These are phyloP conservation scores for Aspergillus japonicus DNA, from an alignment of 2,329 filamentous ascomycete genomes.

Conservation along the genomic window DNA sequence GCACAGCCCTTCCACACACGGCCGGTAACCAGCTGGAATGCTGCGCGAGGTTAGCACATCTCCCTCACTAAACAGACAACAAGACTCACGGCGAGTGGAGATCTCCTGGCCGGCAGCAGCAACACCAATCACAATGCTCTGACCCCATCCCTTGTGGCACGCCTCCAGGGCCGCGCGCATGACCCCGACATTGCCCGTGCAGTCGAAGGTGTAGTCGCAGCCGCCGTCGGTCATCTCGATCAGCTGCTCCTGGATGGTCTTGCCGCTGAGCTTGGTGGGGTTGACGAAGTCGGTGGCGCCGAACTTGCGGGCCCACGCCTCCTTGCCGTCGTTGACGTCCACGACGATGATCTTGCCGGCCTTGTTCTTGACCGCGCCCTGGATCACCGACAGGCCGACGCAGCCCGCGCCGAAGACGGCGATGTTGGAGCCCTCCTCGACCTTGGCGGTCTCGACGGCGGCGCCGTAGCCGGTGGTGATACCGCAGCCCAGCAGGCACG, in stretches of 20 bases:
- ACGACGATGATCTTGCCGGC: slow-evolving; percentile 64
- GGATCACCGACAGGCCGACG: slow-evolving; percentile 91
- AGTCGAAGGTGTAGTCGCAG: slow-evolving; percentile 99
- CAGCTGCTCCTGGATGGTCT: slow-evolving; percentile 86
- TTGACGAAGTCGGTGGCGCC: slow-evolving; percentile 97
- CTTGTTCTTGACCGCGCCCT: slow-evolving; percentile 84
- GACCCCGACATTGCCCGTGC: slow-evolving; percentile 93
- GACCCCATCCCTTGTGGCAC: slow-evolving; percentile 98
- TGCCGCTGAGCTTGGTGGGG: slow-evolving; percentile 70
- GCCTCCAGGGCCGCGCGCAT: slow-evolving; percentile 96
- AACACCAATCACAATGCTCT: slow-evolving; percentile 97
- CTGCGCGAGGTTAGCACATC: slow-evolving; percentile 46
- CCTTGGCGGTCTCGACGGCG: slow-evolving; percentile 85
- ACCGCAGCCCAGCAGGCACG: slow-evolving; percentile 92
- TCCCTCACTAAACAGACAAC: slow-evolving; percentile 6
- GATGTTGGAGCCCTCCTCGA: slow-evolving; percentile 85
- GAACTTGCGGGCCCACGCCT: slow-evolving; percentile 90
- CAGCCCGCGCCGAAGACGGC: slow-evolving; percentile 95
- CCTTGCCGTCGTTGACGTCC: slow-evolving; percentile 83
- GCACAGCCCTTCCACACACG: slow-evolving; percentile 98
- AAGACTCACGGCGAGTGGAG: slow-evolving; percentile 76
- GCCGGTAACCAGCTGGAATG: slow-evolving; percentile 97
- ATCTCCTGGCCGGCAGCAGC: slow-evolving; percentile 96
- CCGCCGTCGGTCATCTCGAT: slow-evolving; percentile 98
- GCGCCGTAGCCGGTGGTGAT: slow-evolving; percentile 99